Base-by-base conservation (phyloP, 345 rosid genomes). In the Salix viminalis region DNA sequence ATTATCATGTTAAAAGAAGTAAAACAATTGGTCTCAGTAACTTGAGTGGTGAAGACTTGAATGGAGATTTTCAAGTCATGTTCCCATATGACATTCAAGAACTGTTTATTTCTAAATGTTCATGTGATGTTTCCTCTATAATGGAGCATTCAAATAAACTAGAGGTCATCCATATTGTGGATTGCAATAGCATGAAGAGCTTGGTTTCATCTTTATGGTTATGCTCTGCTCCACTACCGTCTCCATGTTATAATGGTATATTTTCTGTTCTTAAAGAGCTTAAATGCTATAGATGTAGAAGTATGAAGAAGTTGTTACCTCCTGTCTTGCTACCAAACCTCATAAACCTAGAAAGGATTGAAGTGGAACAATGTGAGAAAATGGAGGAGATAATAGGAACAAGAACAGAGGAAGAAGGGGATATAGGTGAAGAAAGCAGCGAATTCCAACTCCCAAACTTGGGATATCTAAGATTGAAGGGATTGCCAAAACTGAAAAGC, bases 351-450 rank as follows among this genome's bases (percentile, higher is more conserved):
- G 11, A 39, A 39, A 8, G 0, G 68, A 26, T 84, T 39, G 0
- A 0, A 0, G 48, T 82, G 5, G 0, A 0, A 0, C 0, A 4
- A 4, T 77, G 83, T 68, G 1, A 1, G 1, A 1, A 64, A 39
- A n/a, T 79, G 62, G 77, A 76, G 74, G 80, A 76, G 71, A 77
- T 84, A 79, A 73, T 79, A 12, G 67, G 75, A 50, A 24, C 34
- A 54, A 60, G 41, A 39, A 0, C 34, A 9, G 10, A 18, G 15
- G 41, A 39, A 39, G 2, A 39, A 7, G 32, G 23, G 6, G 36
- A 4, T 34, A 66, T 76, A 24, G 78, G 24, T n/a, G 41, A 39
- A 39, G 41, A 39, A 39, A 30, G 4, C 23, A 9, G 34, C 4
- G 26, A 28, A 1, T 28, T 32, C 68, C 12, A 32, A 12, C 77